Evolutionary conservation across 257 asterid species (phyloP).

Genomic region (Buddleja alternifolia): DNA sequence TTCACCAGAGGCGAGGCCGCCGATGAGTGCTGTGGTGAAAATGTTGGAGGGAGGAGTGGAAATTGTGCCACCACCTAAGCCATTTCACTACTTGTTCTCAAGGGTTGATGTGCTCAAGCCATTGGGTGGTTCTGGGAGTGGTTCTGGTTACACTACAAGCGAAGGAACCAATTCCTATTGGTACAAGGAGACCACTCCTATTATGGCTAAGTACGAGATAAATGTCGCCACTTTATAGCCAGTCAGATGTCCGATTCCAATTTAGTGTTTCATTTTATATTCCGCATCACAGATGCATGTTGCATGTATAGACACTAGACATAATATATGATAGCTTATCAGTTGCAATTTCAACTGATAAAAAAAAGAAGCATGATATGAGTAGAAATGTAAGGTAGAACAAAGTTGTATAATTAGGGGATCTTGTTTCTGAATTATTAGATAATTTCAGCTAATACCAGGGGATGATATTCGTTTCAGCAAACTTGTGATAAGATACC

Average conservation of each 20-base stretch:
- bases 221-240: conserved; percentile 25
- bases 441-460: too few relatives aligned
- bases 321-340: too few relatives aligned
- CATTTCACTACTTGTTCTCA: conserved; percentile 40
- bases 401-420: neutral
- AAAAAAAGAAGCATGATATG: too few relatives aligned
- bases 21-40: conserved; percentile 49
- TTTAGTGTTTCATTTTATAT: too few relatives aligned
- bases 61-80: conserved; percentile 46
- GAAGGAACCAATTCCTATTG: conserved; percentile 35
- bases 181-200: conserved; percentile 47
- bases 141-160: conserved; percentile 27
- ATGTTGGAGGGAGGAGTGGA: conserved; percentile 52
- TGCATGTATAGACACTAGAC: too few relatives aligned
- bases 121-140: conserved; percentile 13
- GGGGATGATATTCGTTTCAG: too few relatives aligned
- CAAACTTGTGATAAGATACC: too few relatives aligned
- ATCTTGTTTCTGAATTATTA: neutral
- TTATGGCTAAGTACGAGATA: conserved; percentile 43
- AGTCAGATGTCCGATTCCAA: too few relatives aligned
- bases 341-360: too few relatives aligned
- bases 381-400: neutral
- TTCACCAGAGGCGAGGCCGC: conserved; percentile 36
- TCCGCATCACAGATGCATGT: too few relatives aligned
- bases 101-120: conserved; percentile 32